phyloP scores from a whole-genome alignment of 2,329 filamentous ascomycete genomes.

The Hypoxylon sp. region DNA sequence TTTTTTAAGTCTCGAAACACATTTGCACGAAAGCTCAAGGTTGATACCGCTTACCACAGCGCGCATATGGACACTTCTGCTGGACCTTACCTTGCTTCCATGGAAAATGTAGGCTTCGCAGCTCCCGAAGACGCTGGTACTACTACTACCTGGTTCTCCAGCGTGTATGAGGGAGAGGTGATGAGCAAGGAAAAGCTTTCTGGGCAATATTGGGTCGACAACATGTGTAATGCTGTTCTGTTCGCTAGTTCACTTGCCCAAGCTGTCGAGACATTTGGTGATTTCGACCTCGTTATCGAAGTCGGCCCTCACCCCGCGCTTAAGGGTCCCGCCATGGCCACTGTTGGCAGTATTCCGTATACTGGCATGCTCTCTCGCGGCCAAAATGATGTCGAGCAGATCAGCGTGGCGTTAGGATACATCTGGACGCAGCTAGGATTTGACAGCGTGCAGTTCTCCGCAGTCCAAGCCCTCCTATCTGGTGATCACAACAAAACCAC shows the following conservation, averaged over 20 bases:
- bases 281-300: conserved; percentile 53
- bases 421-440: conserved; percentile 25
- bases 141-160: conserved; percentile 37
- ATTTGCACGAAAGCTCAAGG: conserved; percentile 1
- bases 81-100: conserved; percentile 5
- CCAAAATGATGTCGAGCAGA: conserved; percentile 37
- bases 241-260: conserved; percentile 53
- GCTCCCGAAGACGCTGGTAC: not conserved
- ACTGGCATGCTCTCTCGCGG: conserved; percentile 46
- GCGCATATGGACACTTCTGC: not conserved
- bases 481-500: not conserved
- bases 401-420: conserved; percentile 31
- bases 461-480: not conserved
- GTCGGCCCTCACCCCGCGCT: conserved; percentile 57
- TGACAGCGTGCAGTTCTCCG: not conserved
- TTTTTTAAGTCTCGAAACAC: not conserved
- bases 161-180: conserved; percentile 13
- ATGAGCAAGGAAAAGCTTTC: conserved; percentile 3
- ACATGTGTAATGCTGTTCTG: conserved; percentile 54
- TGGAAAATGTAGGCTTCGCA: not conserved
- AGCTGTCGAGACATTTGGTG: conserved; percentile 35
- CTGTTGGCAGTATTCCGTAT: conserved; percentile 46
- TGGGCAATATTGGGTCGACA: conserved; percentile 55
- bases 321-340: conserved; percentile 51
- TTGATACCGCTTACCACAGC: conserved; percentile 7